Percentiles rank a stretch among this genome's conserved stretches.
Evolutionary conservation across 2,329 filamentous ascomycete species (phyloP).

Genomic region (Colletotrichum kahawae): DNA sequence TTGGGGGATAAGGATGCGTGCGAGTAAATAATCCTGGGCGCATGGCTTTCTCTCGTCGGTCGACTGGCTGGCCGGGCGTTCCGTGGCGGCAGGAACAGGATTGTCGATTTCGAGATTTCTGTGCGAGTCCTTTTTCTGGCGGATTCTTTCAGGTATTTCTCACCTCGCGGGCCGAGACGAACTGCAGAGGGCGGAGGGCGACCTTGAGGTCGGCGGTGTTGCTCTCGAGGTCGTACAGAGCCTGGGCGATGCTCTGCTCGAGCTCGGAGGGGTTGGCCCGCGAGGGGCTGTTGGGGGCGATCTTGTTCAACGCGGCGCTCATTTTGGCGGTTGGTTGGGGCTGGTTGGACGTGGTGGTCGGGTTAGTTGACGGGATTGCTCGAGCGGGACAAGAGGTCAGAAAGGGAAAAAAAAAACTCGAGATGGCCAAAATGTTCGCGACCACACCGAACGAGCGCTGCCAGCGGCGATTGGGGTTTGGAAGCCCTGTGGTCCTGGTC

Average conservation of each 20-base stretch:
- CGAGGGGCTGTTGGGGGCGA: conserved; percentile 95
- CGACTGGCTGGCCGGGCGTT: too few relatives aligned
- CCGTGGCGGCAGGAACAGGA: conserved; percentile 22
- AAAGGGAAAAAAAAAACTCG: neutral
- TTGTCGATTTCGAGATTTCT: neutral
- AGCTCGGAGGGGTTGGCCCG: conserved; percentile 96
- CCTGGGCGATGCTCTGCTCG: conserved; percentile 94
- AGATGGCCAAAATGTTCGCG: neutral
- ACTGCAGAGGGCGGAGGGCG: conserved; percentile 95
- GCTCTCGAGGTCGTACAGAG: conserved; percentile 98
- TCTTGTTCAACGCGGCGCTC: conserved; percentile 91
- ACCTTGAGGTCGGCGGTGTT: conserved; percentile 98
- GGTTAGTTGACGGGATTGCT: conserved; percentile 21
- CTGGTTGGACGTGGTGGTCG: conserved; percentile 16
- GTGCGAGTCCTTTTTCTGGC: neutral
- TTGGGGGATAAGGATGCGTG: neutral
- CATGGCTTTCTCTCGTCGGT: neutral
- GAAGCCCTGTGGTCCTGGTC: conserved; percentile 21
- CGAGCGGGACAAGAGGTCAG: conserved; percentile 15
- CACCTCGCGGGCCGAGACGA: conserved; percentile 99
- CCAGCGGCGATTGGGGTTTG: conserved; percentile 25
- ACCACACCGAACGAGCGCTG: neutral
- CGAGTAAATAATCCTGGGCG: neutral
- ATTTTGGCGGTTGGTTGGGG: conserved; percentile 52
- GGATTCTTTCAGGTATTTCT: conserved; percentile 57